Evolutionary conservation across 73 alveolate genomes (phyloP).

Genomic region (Blepharisma japonicum): DNA sequence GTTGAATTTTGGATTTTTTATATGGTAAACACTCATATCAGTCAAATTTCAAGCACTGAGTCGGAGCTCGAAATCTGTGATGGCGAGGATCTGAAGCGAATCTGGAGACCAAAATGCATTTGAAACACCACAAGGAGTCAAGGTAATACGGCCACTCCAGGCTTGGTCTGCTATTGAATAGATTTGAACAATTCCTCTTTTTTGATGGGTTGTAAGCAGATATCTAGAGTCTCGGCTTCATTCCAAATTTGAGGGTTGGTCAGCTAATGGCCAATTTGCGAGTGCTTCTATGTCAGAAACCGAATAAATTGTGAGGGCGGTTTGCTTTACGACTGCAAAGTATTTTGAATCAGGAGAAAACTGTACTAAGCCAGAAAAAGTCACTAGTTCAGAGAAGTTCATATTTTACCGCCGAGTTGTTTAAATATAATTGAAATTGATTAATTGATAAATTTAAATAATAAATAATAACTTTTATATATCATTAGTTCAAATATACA

Average conservation of each 20-base stretch:
- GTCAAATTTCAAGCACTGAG: conserved; percentile 80
- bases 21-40: conserved; percentile 26
- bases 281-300: neutral
- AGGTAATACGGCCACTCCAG: conserved; percentile 69
- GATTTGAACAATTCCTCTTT: conserved; percentile 69
- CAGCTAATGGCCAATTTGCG: conserved; percentile 38
- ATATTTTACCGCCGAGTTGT: conserved; percentile 25
- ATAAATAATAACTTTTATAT: no score
- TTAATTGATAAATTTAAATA: no score
- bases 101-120: conserved; percentile 92
- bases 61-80: conserved; percentile 83
- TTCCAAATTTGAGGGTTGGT: conserved; percentile 62
- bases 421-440: no score
- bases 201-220: conserved; percentile 60
- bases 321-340: conserved; percentile 37
- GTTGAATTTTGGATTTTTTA: conserved; percentile 39
- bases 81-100: conserved; percentile 75
- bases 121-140: conserved; percentile 71
- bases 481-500: no score
- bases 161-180: conserved; percentile 68
- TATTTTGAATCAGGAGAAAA: conserved; percentile 64
- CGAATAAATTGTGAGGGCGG: conserved; percentile 19
- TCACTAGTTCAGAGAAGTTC: conserved; percentile 62
- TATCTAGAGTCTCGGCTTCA: conserved; percentile 90
- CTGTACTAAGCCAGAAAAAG: conserved; percentile 52